These are phyloP conservation scores for Tetracladium setigerum DNA, from an alignment of 495 filamentous ascomycete genomes.

Conservation along the genomic window DNA sequence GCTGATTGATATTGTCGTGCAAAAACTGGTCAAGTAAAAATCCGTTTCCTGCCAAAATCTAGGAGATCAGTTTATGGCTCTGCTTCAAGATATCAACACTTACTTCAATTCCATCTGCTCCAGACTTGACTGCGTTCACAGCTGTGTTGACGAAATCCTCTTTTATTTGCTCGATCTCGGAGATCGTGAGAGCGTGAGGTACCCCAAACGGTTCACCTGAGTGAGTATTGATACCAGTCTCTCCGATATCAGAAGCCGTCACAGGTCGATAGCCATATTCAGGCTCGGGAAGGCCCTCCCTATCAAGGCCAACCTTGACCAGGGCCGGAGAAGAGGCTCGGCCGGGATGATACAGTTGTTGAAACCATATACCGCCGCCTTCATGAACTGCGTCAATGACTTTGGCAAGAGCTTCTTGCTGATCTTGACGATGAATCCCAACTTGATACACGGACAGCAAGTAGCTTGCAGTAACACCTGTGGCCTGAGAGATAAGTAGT, in stretches of 20 bases:
- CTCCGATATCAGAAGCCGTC: too few species aligned
- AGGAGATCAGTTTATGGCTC: too few species aligned
- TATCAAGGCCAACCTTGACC: constrained; percentile 29
- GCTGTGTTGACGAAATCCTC: constrained; percentile 40
- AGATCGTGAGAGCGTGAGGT: too few species aligned
- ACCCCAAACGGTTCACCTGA: too few species aligned
- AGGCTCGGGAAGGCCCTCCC: too few species aligned
- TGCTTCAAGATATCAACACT: too few species aligned
- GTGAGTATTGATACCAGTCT: too few species aligned
- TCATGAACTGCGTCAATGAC: constrained; percentile 61
- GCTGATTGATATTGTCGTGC: constrained; percentile 52
- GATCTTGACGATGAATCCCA: too few species aligned
- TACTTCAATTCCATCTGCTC: constrained; percentile 50
- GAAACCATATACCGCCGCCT: constrained; percentile 53
- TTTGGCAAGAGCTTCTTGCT: too few species aligned
- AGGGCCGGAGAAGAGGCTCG: constrained; percentile 39
- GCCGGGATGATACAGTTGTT: constrained; percentile 62
- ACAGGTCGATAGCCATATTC: too few species aligned
- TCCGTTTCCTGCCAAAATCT: constrained; percentile 49
- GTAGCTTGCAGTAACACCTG: too few species aligned
- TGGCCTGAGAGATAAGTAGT: constrained; percentile 54
- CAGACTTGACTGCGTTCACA: constrained; percentile 36
- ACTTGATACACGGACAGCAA: too few species aligned
- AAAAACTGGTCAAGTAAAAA: constrained; percentile 70
- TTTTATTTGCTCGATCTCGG: constrained; percentile 40